Evolutionary conservation across 2,329 filamentous ascomycete species (phyloP), one percentile per base, ranked within the genome.

Genomic region (Fusarium musae): DNA sequence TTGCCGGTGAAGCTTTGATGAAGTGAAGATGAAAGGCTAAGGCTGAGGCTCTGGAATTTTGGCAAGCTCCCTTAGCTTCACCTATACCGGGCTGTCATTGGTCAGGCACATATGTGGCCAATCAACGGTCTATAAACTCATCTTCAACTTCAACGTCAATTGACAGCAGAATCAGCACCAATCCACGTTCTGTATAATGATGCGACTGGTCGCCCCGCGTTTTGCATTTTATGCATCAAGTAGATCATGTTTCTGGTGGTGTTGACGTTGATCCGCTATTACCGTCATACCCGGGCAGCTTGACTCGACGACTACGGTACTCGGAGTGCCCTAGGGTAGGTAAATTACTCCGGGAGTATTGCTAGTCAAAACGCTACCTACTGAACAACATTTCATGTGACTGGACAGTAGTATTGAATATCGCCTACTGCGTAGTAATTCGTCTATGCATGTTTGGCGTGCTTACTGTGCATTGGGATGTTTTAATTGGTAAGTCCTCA

Each of bases 41-140:
- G 69, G 75, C 69, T 74, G 73, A 77, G 75, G 73, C 67, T 74
- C 56, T 71, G 62, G 59, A 71, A 71, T 77, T 78, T 70, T 65
- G 66, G 67, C 59, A 62, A 73, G 64, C 63, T 77, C 57, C 43
- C 47, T 69, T 73, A 56, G 69, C 60, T 73, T 49, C 40, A 37
- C 15, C 37, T 49, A 68, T 53, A 46, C 64, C 57, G 52, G 53
- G 42, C 49, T 62, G 26, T 57, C 53, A 64, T 75, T 72, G 63
- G 63, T 26, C 21, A 30, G 16, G 15, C 26, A 21, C 21, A n/a
- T 15, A 47, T 15, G 6, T 30, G 37, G 39, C 76, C 76, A 78
- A 78, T 78, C 72, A 78, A 50, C 37, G 13, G 23, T 26, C 36
- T 53, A 37, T 19, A 43, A 28, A 17, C 23, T 57, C 28, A 47